These are phyloP conservation scores for Lipomyces anomalus DNA, from an alignment of 805 yeast genomes.

Conservation along the genomic window DNA sequence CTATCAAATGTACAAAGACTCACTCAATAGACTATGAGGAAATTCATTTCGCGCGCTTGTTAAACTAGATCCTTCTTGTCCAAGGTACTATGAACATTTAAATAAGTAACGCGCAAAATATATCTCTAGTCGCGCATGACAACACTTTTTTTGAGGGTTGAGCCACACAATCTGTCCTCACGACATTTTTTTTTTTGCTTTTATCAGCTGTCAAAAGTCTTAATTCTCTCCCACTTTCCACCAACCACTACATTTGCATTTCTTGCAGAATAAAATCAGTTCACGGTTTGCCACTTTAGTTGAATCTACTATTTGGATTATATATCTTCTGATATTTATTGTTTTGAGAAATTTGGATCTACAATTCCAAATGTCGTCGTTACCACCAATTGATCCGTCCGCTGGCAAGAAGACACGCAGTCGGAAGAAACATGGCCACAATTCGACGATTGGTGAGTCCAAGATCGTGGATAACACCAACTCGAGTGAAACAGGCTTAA, in stretches of 20 bases:
- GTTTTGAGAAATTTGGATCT: too few relatives aligned
- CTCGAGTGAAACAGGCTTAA: neutral
- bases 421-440: neutral
- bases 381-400: neutral
- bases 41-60: too few relatives aligned
- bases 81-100: neutral
- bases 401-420: neutral
- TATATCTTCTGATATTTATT: too few relatives aligned
- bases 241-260: too few relatives aligned
- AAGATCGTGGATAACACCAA: neutral
- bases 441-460: neutral
- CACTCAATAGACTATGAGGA: neutral
- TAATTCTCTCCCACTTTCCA: too few relatives aligned
- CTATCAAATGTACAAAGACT: neutral
- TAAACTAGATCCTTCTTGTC: neutral
- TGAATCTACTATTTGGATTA: too few relatives aligned
- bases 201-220: too few relatives aligned
- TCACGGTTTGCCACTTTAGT: too few relatives aligned
- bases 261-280: too few relatives aligned
- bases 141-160: too few relatives aligned
- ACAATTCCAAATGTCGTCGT: neutral
- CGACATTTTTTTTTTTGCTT: too few relatives aligned
- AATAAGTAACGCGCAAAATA: neutral
- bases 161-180: too few relatives aligned
- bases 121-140: neutral